These are phyloP conservation scores for Draba incana DNA, from an alignment of 345 rosid genomes.

Conservation along the genomic window DNA sequence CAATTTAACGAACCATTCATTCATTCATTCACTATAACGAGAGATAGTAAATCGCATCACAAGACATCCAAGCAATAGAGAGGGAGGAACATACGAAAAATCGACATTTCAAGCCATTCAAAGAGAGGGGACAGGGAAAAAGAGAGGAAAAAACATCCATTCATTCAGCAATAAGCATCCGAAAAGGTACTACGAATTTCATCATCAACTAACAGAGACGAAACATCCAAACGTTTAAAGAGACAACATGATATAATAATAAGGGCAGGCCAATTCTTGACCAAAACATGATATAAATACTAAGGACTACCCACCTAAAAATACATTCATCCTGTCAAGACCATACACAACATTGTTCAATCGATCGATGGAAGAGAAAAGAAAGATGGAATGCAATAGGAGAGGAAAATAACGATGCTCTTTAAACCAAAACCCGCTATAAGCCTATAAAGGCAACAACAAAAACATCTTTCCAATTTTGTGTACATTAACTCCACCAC, in stretches of 20 bases:
- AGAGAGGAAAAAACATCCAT: not conserved
- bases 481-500: constrained; percentile 55
- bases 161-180: constrained; percentile 27
- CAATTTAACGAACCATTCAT: constrained; percentile 18
- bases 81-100: constrained; percentile 28
- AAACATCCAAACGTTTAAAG: constrained; percentile 14
- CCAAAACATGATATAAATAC: constrained; percentile 5
- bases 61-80: constrained; percentile 26
- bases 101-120: constrained; percentile 32
- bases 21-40: constrained; percentile 8
- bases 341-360: constrained; percentile 37
- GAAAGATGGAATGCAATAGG: constrained; percentile 17
- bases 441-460: constrained; percentile 19
- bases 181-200: constrained; percentile 14
- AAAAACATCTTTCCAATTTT: constrained; percentile 30
- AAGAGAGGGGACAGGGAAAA: constrained; percentile 11
- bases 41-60: constrained; percentile 26
- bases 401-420: constrained; percentile 10
- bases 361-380: constrained; percentile 36
- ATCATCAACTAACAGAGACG: constrained; percentile 33
- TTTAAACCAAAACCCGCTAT: constrained; percentile 32
- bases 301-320: constrained; percentile 39
- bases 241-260: constrained; percentile 13
- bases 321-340: constrained; percentile 43
- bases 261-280: constrained; percentile 25